Evolutionary conservation across 352 stramenopile genomes (phyloP).

Genomic region (Phytopythium oedochilum): DNA sequence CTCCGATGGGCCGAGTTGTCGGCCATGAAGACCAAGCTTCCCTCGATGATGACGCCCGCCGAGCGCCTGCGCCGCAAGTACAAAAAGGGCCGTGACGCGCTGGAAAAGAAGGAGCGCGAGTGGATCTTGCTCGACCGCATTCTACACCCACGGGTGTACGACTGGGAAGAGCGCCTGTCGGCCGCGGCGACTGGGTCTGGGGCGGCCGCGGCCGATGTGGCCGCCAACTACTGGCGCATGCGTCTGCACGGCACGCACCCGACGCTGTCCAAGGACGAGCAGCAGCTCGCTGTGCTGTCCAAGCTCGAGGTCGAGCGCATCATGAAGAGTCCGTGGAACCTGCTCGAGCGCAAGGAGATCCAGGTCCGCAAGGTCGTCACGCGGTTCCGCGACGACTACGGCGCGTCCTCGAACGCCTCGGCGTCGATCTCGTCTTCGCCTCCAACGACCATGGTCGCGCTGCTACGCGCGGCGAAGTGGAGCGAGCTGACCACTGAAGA

Average conservation of each 20-base stretch:
- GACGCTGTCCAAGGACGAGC: slow-evolving; percentile 60
- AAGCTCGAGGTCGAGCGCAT: slow-evolving; percentile 65
- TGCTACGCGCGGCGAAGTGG: slow-evolving; percentile 46
- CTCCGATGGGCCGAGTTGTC: slow-evolving; percentile 70
- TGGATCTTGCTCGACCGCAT: slow-evolving; percentile 77
- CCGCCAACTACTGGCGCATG: slow-evolving; percentile 14
- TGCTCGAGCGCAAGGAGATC: slow-evolving; percentile 71
- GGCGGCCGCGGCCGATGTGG: slow-evolving; percentile 14
- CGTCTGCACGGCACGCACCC: slow-evolving; percentile 39
- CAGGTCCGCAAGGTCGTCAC: slow-evolving; percentile 68
- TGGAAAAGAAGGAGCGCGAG: slow-evolving; percentile 74
- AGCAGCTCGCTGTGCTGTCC: slow-evolving; percentile 52
- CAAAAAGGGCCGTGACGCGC: slow-evolving; percentile 53
- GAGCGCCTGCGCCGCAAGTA: slow-evolving; percentile 75
- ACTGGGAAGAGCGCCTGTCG: slow-evolving; percentile 51
- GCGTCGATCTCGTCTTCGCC: slow-evolving; percentile 1
- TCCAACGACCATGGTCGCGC: slow-evolving; percentile 27
- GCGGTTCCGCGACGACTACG: slow-evolving; percentile 52
- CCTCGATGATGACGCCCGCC: slow-evolving; percentile 72
- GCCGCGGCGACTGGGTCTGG: slow-evolving; percentile 7
- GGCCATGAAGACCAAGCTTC: slow-evolving; percentile 67
- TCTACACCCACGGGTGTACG: slow-evolving; percentile 51
- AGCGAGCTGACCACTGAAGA: slow-evolving; percentile 58
- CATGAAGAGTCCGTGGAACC: slow-evolving; percentile 67
- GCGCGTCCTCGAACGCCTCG: slow-evolving; percentile 7